phyloP scores from a whole-genome alignment of 129 eudicot genomes.

The Chrysanthemum lavandulifolium region DNA sequence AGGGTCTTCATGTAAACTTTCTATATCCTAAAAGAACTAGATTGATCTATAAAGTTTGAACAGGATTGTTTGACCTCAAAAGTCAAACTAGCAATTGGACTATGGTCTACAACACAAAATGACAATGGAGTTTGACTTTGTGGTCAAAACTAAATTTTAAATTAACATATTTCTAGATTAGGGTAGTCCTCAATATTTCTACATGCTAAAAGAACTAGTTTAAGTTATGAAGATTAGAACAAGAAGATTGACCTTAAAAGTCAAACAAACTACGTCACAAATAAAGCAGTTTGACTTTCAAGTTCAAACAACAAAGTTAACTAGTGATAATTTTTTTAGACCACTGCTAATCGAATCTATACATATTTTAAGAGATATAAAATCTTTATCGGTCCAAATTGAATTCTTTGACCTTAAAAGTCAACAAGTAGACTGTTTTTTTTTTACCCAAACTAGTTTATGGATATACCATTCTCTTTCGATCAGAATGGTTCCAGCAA shows the following conservation, averaged over 20 bases:
- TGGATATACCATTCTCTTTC: constrained; percentile 88
- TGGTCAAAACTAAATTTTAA: neutral
- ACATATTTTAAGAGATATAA: neutral
- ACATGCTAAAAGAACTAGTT: neutral
- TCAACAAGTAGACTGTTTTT: neutral
- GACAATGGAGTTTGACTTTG: neutral
- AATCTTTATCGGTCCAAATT: neutral
- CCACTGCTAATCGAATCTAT: neutral
- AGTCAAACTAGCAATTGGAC: constrained; percentile 2
- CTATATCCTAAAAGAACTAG: neutral
- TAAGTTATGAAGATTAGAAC: neutral
- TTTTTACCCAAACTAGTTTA: too few relatives aligned
- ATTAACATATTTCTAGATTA: neutral
- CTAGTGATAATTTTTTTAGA: neutral
- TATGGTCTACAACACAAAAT: neutral
- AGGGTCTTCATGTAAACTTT: neutral
- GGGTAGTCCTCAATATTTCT: neutral
- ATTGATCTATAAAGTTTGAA: neutral
- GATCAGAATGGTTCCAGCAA: constrained; percentile 93
- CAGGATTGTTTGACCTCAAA: constrained; percentile 7
- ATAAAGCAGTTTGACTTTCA: neutral
- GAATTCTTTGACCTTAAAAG: constrained; percentile 12
- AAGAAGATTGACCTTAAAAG: constrained; percentile 15
- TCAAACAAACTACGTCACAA: neutral
- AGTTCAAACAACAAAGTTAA: neutral